phyloP scores from a whole-genome alignment of 2,329 filamentous ascomycete species.

The Cucurbitaria berberidis region DNA sequence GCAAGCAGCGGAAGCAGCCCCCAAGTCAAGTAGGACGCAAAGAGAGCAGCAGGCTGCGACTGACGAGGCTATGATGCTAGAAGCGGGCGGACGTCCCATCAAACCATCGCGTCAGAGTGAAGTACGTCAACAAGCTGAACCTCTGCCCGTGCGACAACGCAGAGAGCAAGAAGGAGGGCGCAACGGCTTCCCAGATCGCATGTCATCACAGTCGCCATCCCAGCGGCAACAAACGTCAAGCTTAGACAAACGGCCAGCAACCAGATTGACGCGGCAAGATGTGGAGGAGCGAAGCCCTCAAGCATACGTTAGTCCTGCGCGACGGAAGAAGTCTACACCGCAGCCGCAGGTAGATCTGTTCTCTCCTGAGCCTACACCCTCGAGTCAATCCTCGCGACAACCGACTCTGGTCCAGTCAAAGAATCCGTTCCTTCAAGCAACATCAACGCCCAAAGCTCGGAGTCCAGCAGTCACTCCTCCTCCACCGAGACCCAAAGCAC shows the following conservation, averaged over 20 bases:
- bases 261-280: slow-evolving; percentile 72
- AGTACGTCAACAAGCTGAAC: slow-evolving; percentile 29
- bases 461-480: slow-evolving; percentile 51
- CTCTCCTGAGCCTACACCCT: slow-evolving; percentile 35
- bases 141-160: slow-evolving; percentile 29
- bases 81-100: slow-evolving; percentile 66
- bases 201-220: slow-evolving; percentile 49
- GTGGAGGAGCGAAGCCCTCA: slow-evolving; percentile 82
- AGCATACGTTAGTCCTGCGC: slow-evolving; percentile 85
- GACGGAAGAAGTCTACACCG: slow-evolving; percentile 72
- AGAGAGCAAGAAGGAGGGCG: slow-evolving; percentile 28
- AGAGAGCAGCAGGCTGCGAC: slow-evolving; percentile 44
- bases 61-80: slow-evolving; percentile 76
- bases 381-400: slow-evolving; percentile 35
- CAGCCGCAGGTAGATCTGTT: slow-evolving; percentile 65
- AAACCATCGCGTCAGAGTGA: slow-evolving; percentile 43
- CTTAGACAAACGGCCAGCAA: slow-evolving; percentile 52
- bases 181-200: slow-evolving; percentile 45
- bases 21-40: slow-evolving; percentile 26
- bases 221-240: slow-evolving; percentile 43
- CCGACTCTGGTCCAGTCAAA: slow-evolving; percentile 46
- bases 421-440: slow-evolving; percentile 48
- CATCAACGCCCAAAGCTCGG: slow-evolving; percentile 31
- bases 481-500: slow-evolving; percentile 55
- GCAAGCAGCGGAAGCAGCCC: slow-evolving; percentile 47